Base-by-base conservation (phyloP, 2,329 filamentous ascomycete species). In the Coleophoma cylindrospora region DNA sequence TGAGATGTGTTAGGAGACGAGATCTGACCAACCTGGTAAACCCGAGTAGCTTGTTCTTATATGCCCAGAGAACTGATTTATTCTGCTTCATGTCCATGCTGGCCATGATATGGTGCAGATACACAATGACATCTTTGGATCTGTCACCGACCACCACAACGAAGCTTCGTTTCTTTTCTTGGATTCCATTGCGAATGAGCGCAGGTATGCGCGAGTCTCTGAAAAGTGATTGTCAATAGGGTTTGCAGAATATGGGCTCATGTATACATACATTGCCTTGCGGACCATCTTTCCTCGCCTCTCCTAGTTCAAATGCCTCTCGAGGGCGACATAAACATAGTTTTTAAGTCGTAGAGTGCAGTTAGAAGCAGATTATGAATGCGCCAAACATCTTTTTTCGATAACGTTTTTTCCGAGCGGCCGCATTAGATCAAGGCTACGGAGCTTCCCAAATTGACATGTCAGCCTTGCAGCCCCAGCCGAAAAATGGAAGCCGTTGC, bases 131-230 rank as follows among this genome's bases (percentile, higher is more conserved):
- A 77, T 99, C 94, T 70, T 99, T 99, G 59, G 91, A 84, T 51
- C 84, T 83, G 69, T 99, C 91, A 64, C 94, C 94, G 43, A 99
- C 92, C 21, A 99, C 85, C 51, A 99, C 89, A 70, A 99, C 95
- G 76, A 99, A 96, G 74, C 89, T 95, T 69, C 94, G 83, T 75
- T 97, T 97, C 81, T 96, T 96, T 70, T 96, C 91, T 70, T 89
- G 89, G 54, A 91, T 77, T 58, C 88, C 87, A 87, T 96, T 96
- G 68, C 86, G 83, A 65, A 96, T 92, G 61, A 96, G 83, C 69
- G 91, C 86, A 53, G 87, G 88, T 63, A 96, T 95, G 70, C 91
- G 88, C 73, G 88, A 87, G 71, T 96, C 91, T 66, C 89, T 91
- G 56, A 19, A 40, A 21, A 14, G 14, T 4, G n/a, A 41, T 21